Base-by-base conservation (phyloP, 192 early-diverging fungal genomes). In the Coemansia aciculifera region DNA sequence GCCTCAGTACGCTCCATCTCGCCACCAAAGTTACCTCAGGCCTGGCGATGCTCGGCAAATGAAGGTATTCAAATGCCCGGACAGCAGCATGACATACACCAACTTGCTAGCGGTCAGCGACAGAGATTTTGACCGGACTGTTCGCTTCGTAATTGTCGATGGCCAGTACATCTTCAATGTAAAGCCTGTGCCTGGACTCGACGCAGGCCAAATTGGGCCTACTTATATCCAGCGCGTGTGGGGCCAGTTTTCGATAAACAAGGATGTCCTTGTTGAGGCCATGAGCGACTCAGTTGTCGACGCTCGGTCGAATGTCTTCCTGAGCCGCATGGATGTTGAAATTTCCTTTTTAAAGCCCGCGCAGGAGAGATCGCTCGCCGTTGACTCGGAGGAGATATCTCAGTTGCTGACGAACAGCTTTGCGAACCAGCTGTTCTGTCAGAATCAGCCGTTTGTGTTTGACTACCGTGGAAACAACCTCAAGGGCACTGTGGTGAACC, bases 381-480 rank as follows among this genome's bases (percentile, higher is more conserved):
- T 93, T 46, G 91, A 94, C 64, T 84, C 89, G 6, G 90, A 90
- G 48, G 90, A 94, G 42, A 85, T 96, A 69, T 82, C 86, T 27
- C 75, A 87, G 54, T 69, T 86, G 7, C 87, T 94, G 32, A 64
- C 60, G 19, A 56, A 38, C 34, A 66, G 64, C 38, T 96, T 94
- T 69, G 85, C 89, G 44, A 88, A 89, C 56, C 93, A 96, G 86
- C 89, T 96, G 13, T 91, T 98, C 60, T 73, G 89, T 13, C 77
- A 79, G 5, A 90, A 88, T 19, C 95, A 98, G 67, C 85, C 83
- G 7, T 60, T 95, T 51, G 85, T 92, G 5, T 87, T 96, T 62
- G 96, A 98, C 38, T 95, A 90, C 75, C 86, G 90, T 57, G 94
- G 92, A 8, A 74, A 87, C 59, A 89, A 90, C 52, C 72, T 97